Evolutionary conservation across 2,329 filamentous ascomycete genomes (phyloP), one percentile per base, ranked within the genome.

Genomic region (Fusarium sororula): DNA sequence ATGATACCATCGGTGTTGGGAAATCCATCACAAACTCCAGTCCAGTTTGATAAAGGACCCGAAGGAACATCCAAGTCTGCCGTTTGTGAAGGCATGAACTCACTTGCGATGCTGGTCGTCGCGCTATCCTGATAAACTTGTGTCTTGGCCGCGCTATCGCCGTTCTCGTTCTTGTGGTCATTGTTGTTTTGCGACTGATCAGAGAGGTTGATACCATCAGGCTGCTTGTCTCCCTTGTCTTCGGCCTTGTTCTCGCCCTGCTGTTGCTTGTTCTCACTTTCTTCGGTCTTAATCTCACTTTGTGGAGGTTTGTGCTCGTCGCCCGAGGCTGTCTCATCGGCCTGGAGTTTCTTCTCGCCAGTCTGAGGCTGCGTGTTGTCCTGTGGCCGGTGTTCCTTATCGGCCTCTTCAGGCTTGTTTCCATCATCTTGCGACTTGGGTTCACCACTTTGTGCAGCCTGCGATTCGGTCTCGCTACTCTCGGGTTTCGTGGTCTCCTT

Each of bases 1-100:
- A 86, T 82, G 50, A 88, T 82, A 67, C 84, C 83, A 37, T 84
- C 80, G 42, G 83, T 83, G 61, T 83, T 75, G 17, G 85, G 84
- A 58, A 87, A 85, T 66, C 79, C 79, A 48, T 80, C 78, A 74
- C 86, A 88, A 4, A 74, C 57, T n/a, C 42, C 67, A 17, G 60
- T 65, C 63, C 35, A 60, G 39, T 54, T 75, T 12, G 71, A 37
- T 24, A 58, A 61, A 57, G 75, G 75, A 18, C 61, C 59, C 3
- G 67, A 68, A 26, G 72, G 72, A 26, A 58, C 42, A 41, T 72
- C 71, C 13, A 68, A 41, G 24, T 72, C 60, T 41, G 64, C 44
- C 15, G 68, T 55, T 26, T 62, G 63, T 13, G 66, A 62, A 41
- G 70, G 70, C 20, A 32, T 59, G 47, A 56, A 57, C 20, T 61